Evolutionary conservation across 2,329 filamentous ascomycete genomes (phyloP), one percentile per base, ranked within the genome.

Genomic region (Sordariomycetes sp.): DNA sequence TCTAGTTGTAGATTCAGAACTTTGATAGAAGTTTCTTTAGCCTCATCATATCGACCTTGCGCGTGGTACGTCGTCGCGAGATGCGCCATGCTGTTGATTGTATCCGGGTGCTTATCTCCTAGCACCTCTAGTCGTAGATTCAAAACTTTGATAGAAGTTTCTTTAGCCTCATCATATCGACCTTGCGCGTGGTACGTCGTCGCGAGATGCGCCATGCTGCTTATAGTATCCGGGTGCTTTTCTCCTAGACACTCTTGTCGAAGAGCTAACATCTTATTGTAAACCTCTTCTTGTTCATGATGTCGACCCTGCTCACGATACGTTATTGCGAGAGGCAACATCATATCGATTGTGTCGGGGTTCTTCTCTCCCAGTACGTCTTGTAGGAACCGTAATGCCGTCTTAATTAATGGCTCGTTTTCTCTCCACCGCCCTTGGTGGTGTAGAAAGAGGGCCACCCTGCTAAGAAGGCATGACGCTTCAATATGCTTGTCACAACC

Each of bases 351-450:
- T 16, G 32, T 27, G 4, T 33, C 20, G 11, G 32, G 32, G n/a
- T 33, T 3, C 32, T 33, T 25, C 33, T 44, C 39, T 19, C 47
- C 43, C 5, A 51, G 36, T 9, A 43, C 29, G 16, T 38, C 19
- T 30, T 38, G 37, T 21, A 27, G 35, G n/a, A 46, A 32, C 8
- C 39, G 29, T 8, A 47, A 37, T 8, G 20, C 34, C 21, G 28
- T 44, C 17, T 35, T 26, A 34, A 41, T 39, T 14, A 51, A 39
- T 8, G 35, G 23, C 37, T 53, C 48, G 18, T 42, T 47, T 33
- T 50, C 43, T 15, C 41, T 42, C 43, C 34, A 53, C 35, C 42
- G 42, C 17, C 46, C 43, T 29, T 48, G 40, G 3, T 42, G 23
- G 10, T 30, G 35, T 8, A 54, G 37, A 42, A 48, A 55, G 3